A percentile compares a stretch with the other conserved stretches of the same genome.
phyloP scores from a whole-genome alignment of 148 eudicot species.

The Diospyros kaki region DNA sequence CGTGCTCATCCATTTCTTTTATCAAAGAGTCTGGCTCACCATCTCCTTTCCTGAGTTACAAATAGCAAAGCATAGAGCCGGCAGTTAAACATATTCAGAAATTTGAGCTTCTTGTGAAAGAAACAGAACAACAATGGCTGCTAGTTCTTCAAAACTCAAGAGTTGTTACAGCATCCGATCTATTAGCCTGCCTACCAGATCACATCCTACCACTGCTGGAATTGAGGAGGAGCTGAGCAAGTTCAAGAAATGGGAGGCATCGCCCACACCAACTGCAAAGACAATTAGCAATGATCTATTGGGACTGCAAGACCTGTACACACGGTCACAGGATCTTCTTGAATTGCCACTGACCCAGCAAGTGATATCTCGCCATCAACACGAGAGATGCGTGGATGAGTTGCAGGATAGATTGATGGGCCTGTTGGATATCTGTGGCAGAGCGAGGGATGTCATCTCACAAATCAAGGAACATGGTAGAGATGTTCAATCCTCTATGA shows the following conservation, averaged over 20 bases:
- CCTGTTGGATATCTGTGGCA: slow-evolving; percentile 21
- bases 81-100: neutral
- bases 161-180: slow-evolving; percentile 16
- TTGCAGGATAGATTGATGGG: slow-evolving; percentile 3
- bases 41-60: neutral
- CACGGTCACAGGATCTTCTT: slow-evolving; percentile 11
- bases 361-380: slow-evolving; percentile 10
- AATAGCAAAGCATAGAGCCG: neutral
- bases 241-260: slow-evolving; percentile 14
- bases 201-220: slow-evolving; percentile 13
- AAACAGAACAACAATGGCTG: neutral
- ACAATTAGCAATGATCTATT: slow-evolving; percentile 6
- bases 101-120: neutral
- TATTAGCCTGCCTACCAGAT: slow-evolving; percentile 15
- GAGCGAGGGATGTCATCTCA: slow-evolving; percentile 4
- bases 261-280: slow-evolving; percentile 4
- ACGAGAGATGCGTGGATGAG: slow-evolving; percentile 5
- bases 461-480: neutral
- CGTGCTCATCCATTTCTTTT: neutral
- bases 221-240: slow-evolving; percentile 20
- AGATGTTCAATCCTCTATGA: slow-evolving; percentile 11
- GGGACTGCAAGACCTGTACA: slow-evolving; percentile 10
- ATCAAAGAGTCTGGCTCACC: neutral
- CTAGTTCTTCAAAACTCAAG: slow-evolving; percentile 4
- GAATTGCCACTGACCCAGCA: slow-evolving; percentile 14